Conservation (phyloP, 2,329 filamentous ascomycete species). For the Lithohypha guttulata region DNA sequence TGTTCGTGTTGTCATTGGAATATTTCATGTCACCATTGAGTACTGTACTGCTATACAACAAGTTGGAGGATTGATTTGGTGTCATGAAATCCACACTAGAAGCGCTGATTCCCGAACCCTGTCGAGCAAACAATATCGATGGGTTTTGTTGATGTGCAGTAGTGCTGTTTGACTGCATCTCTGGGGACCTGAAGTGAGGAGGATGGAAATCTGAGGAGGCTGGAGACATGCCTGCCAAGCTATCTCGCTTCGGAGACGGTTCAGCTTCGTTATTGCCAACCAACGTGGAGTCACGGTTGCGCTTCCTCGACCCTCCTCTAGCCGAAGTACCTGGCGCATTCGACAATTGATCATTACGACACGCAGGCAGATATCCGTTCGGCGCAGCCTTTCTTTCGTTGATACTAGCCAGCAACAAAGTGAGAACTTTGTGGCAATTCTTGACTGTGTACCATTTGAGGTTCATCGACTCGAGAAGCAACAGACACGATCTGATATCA, state of each 20-base stretch:
- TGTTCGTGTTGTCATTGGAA: background rate
- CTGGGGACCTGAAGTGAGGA: slow-evolving; percentile 1
- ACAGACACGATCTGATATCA: slow-evolving; percentile 28
- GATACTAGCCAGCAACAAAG: slow-evolving; percentile 27
- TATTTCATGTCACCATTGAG: background rate
- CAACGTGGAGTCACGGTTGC: slow-evolving; percentile 12
- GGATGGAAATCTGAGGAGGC: slow-evolving; percentile 1
- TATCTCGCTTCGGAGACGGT: slow-evolving; percentile 7
- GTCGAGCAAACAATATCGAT: slow-evolving; percentile 13
- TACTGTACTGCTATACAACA: background rate
- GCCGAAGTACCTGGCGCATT: slow-evolving; percentile 26
- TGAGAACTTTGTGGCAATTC: slow-evolving; percentile 30
- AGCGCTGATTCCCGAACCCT: slow-evolving; percentile 10
- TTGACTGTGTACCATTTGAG: slow-evolving; percentile 31
- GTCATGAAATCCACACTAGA: slow-evolving; percentile 12
- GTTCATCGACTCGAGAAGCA: slow-evolving; percentile 28
- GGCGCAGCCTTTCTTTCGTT: slow-evolving; percentile 19
- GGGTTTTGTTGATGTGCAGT: background rate
- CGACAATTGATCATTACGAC: slow-evolving; percentile 9
- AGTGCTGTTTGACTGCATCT: background rate
- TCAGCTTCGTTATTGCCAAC: slow-evolving; percentile 11
- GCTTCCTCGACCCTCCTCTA: slow-evolving; percentile 11
- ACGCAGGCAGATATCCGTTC: slow-evolving; percentile 15
- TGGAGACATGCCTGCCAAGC: slow-evolving; percentile 1
- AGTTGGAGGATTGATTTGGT: slow-evolving; percentile 11